Conservation (phyloP, 2,329 filamentous ascomycete genomes). For the Pseudogymnoascus sp. region DNA sequence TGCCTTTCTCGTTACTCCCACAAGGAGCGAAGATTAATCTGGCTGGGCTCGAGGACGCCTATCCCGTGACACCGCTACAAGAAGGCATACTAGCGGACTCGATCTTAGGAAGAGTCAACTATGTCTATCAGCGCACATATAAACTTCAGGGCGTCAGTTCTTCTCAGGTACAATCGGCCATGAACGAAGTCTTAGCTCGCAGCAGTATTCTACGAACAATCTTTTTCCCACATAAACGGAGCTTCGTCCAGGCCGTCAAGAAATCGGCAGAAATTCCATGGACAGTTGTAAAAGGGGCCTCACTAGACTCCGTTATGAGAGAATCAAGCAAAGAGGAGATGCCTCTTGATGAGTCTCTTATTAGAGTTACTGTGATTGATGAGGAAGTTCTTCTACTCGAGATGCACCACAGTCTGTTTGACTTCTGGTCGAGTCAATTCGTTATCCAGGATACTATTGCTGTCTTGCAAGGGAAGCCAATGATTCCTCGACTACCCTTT, state of each 20-base stretch:
- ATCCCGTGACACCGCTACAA: conserved; percentile 32
- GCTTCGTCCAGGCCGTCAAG: background rate
- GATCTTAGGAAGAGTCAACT: conserved; percentile 25
- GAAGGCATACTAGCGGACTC: conserved; percentile 32
- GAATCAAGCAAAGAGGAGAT: background rate
- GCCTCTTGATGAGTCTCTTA: background rate
- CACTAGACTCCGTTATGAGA: background rate
- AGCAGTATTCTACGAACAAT: background rate
- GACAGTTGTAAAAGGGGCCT: background rate
- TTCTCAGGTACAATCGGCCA: background rate
- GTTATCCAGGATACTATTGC: conserved; percentile 2
- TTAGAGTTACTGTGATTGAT: background rate
- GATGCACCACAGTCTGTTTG: conserved; percentile 1
- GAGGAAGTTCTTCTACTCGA: background rate
- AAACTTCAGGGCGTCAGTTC: background rate
- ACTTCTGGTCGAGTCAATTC: conserved; percentile 2
- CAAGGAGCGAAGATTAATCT: conserved; percentile 1
- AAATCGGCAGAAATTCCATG: background rate
- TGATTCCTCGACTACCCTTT: background rate
- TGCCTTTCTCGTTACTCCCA: background rate
- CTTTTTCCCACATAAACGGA: background rate
- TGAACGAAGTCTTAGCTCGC: background rate
- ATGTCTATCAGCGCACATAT: conserved; percentile 24
- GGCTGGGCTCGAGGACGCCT: conserved; percentile 30
- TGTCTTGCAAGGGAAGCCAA: background rate